Base-by-base conservation (phyloP, 768 basidiomycete species). In the Albatrellus ellisii region DNA sequence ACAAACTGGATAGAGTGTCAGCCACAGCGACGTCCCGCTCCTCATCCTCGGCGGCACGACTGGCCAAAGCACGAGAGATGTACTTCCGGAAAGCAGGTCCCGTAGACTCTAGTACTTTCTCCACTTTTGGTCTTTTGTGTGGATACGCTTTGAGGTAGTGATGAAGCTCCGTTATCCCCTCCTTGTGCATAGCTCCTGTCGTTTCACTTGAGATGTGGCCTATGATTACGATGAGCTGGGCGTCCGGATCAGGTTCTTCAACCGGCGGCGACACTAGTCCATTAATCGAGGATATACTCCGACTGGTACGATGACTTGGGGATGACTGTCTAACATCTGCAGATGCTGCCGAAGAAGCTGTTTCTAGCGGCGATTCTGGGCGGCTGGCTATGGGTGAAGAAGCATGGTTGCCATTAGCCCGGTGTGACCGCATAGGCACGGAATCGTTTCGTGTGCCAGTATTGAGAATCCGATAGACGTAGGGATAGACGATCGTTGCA, bases 401-500 rank as follows among this genome's bases (percentile, higher is more conserved):
- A 34, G 58, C 54, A 20, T 63, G 62, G 44, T 72, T 67, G 17
- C 54, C 57, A 29, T 45, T 47, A 9, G 44, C 15, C 2, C 46
- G 45, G 33, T 49, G 48, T n/a, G n/a, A n/a, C n/a, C n/a, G n/a
- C n/a, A n/a, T n/a, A n/a, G n/a, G n/a, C n/a, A n/a, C n/a, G n/a
- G n/a, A n/a, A 14, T 41, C 36, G 25, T 48, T 50, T 55, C 57
- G 52, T 52, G 32, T 57, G 53, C 36, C 52, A 47, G 39, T 50
- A 54, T 91, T 91, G 21, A 92, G 67, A 44, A 92, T 90, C 26
- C 89, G 77, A 58, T 88, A 90, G 32, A 95, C 89, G 52, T 94
- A 95, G 24, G 89, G 88, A 57, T 94, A 94, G 15, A 94, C 90
- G 49, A 92, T 92, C 6, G 88, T 90, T n/a, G 86, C 88, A 5